Base-by-base conservation (phyloP, 169 alveolate genomes). In the Cryptosporidium ubiquitum region DNA sequence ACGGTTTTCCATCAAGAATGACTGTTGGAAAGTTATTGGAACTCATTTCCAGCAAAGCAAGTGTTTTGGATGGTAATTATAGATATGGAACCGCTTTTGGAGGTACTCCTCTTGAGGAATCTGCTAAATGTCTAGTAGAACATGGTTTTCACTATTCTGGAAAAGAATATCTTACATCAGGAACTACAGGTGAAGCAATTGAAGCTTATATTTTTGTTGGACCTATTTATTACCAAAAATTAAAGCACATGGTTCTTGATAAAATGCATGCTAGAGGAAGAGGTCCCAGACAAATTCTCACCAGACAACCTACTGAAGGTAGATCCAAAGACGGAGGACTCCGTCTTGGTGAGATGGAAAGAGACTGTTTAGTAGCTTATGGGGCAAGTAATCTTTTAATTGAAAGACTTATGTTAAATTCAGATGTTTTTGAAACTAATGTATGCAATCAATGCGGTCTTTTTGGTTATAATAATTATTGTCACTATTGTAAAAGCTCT, bases 1-100 rank as follows among this genome's bases (percentile, higher is more conserved):
- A 98, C 93, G 99, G 99, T 5, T 98, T 98, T 92, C 99, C 99
- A 14, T 97, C 99, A 23, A 96, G 99, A 89, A 99, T 99, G 99
- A 99, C 99, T 20, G 99, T 99, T 64, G 99, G 99, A 26, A 98
- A 99, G 94, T 91, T 98, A 95, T 95, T 98, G 68, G 99, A 98
- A 92, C 94, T 97, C 42, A 96, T 98, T 0, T 98, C 99, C 26
- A 96, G 99, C 55, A 98, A 99, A 92, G 94, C 99, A 7, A 99
- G 99, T 33, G 98, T 97, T 20, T 70, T 96, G 26, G 95, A 95
- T 73, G 99, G 99, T 29, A 94, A 94, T 74, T 95, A 93, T 70
- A 97, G 96, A 92, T 97, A 99, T 91, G 99, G 99, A n/a, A 97
- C 99, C 4, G 99, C 99, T 3, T 98, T 98, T 92, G 97, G 98